Evolutionary conservation across 2,329 filamentous ascomycete species (phyloP), one percentile per base, ranked within the genome.

Genomic region (Ophioceras dolichostomum): DNA sequence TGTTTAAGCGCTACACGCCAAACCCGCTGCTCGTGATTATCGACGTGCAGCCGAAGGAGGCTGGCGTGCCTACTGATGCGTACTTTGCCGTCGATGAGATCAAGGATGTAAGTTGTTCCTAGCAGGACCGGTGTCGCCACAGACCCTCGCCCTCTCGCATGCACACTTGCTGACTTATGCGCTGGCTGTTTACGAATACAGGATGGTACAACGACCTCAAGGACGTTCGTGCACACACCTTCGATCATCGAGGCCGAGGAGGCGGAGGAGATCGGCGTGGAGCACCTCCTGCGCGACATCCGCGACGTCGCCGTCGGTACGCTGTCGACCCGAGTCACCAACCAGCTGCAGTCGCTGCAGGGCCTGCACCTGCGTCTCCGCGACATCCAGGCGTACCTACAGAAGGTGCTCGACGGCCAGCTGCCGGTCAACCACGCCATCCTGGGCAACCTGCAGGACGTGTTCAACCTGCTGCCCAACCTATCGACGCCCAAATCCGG

Each of bases 41-140:
- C 50, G 91, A 98, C 57, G 91, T 98, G 44, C 89, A 96, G 62
- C 89, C 91, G 18, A 95, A 95, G 65, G 89, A 96, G 63, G 84
- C 94, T 16, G 91, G 91, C 43, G 91, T 98, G 38, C 91, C 91
- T 16, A 98, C 91, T 36, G 91, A 98, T 65, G 91, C 91, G 34
- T 98, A 98, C 68, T 98, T 98, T 67, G 91, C 91, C 5, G 86
- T 98, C 35, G 91, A 98, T 56, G 91, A 98, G 69, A 98, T 98
- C 65, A 96, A 96, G 67, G 91, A 98, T 69, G 88, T 95, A 65
- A 55, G 81, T 66, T 10, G 8, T 26, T 7, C 8, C 12, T 7
- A 26, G 8, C 22, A 26, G 22, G 22, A n/a, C n/a, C n/a, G n/a
- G n/a, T n/a, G n/a, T n/a, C n/a, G n/a, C n/a, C n/a, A n/a, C n/a